A percentile compares a stretch with the other conserved stretches of the same genome.
These are phyloP conservation scores for Sonneratia alba DNA, from an alignment of 345 rosid genomes.

Conservation along the genomic window DNA sequence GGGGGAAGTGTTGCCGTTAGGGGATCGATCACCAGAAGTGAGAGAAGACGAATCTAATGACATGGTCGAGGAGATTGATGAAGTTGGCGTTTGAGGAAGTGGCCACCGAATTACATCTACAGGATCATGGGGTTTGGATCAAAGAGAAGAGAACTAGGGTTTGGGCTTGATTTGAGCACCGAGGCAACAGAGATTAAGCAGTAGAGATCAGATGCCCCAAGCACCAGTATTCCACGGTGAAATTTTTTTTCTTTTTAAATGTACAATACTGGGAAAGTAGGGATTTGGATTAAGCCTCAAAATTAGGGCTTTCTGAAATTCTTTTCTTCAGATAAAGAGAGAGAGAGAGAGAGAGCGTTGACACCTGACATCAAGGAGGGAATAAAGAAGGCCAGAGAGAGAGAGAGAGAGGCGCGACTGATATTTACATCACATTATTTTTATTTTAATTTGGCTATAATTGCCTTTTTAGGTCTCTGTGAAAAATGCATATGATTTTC, in stretches of 20 bases:
- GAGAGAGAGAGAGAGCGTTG: not conserved
- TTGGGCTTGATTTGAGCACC: not conserved
- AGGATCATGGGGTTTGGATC: conserved; percentile 1
- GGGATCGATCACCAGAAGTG: conserved; percentile 34
- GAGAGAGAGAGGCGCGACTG: not conserved
- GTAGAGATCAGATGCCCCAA: not conserved
- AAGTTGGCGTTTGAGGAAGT: conserved; percentile 28
- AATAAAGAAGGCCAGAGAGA: not conserved
- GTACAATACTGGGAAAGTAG: not conserved
- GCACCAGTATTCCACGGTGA: not conserved
- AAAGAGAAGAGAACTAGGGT: not conserved
- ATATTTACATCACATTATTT: no score
- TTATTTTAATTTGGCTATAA: no score
- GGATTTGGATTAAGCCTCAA: conserved; percentile 1
- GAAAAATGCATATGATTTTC: no score
- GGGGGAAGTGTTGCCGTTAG: conserved; percentile 21
- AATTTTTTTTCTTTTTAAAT: no score
- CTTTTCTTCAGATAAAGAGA: not conserved
- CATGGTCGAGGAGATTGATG: conserved; percentile 41
- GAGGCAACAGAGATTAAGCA: not conserved
- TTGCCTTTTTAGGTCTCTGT: no score
- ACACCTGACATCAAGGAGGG: no score
- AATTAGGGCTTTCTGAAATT: not conserved
- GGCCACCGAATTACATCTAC: conserved; percentile 20
- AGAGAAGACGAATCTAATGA: conserved; percentile 43